These are phyloP conservation scores for Thalia dealbata DNA, from an alignment of 176 grass and related monocot species.

Conservation along the genomic window DNA sequence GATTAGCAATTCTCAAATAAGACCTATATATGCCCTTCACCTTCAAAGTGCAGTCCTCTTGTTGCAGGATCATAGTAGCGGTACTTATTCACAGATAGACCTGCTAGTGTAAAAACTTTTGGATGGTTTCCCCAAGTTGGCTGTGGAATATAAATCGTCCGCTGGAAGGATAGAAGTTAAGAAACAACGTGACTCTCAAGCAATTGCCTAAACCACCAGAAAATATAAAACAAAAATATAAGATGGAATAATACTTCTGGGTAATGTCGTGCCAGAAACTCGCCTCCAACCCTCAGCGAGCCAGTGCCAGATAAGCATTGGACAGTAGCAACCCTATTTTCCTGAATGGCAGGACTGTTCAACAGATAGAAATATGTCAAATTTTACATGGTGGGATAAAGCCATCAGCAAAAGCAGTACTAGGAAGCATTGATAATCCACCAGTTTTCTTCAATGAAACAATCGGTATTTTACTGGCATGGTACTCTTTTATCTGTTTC, in stretches of 20 bases:
- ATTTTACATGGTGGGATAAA: background rate
- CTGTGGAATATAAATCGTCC: conserved; percentile 26
- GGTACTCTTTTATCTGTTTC: background rate
- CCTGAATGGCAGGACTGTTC: conserved; percentile 78
- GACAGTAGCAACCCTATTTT: conserved; percentile 76
- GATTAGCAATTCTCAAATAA: background rate
- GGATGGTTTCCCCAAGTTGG: conserved; percentile 24
- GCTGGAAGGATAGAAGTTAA: conserved; percentile 27
- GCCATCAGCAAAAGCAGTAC: background rate
- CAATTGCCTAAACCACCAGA: background rate
- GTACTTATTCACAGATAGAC: conserved; percentile 18
- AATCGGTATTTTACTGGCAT: background rate
- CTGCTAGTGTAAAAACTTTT: conserved; percentile 18
- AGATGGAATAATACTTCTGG: conserved; percentile 48
- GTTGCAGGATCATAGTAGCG: conserved; percentile 19
- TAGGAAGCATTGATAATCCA: background rate
- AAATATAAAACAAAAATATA: background rate
- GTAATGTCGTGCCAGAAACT: conserved; percentile 96
- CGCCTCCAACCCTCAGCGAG: conserved; percentile 79
- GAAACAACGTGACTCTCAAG: background rate
- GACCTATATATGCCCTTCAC: background rate
- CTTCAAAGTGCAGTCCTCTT: conserved; percentile 15
- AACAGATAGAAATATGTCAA: background rate
- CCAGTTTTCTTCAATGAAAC: background rate
- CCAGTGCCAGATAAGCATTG: conserved; percentile 95